Percentiles rank a stretch among this genome's conserved stretches.
These are phyloP conservation scores for Lactifluus echinatus DNA, from an alignment of 768 basidiomycete genomes.

Conservation along the genomic window DNA sequence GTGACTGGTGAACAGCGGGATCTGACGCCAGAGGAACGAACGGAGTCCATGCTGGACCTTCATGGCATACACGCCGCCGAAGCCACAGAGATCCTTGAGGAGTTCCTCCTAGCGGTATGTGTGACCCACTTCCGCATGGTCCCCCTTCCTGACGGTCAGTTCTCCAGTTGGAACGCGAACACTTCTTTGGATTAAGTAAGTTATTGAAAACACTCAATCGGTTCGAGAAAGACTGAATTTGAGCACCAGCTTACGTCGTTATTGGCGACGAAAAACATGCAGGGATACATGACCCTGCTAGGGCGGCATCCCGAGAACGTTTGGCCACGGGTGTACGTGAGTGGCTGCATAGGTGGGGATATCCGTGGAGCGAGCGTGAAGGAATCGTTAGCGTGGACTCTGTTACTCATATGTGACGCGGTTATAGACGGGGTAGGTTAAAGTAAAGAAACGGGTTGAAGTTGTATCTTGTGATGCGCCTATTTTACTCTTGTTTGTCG, in stretches of 20 bases:
- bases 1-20: conserved; percentile 43
- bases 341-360: conserved; percentile 90
- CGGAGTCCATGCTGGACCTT: conserved; percentile 78
- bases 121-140: background rate
- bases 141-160: background rate
- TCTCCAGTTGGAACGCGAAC: conserved; percentile 71
- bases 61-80: conserved; percentile 94
- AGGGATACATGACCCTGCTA: conserved; percentile 74
- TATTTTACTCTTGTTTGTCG: conserved; percentile 6
- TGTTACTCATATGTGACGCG: conserved; percentile 50
- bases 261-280: conserved; percentile 97
- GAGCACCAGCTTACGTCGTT: conserved; percentile 62
- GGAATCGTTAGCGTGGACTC: conserved; percentile 87
- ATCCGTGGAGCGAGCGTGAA: conserved; percentile 90
- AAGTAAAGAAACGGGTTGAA: background rate
- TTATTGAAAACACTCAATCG: background rate
- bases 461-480: conserved; percentile 7
- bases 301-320: conserved; percentile 76
- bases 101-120: conserved; percentile 81
- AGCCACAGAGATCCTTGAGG: conserved; percentile 83
- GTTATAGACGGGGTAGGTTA: conserved; percentile 15
- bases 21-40: conserved; percentile 77
- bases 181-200: conserved; percentile 78
- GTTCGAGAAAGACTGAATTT: background rate
- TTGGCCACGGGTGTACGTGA: conserved; percentile 82